These are phyloP conservation scores for Xylaria acuta DNA, from an alignment of 495 filamentous ascomycete genomes.

Conservation along the genomic window DNA sequence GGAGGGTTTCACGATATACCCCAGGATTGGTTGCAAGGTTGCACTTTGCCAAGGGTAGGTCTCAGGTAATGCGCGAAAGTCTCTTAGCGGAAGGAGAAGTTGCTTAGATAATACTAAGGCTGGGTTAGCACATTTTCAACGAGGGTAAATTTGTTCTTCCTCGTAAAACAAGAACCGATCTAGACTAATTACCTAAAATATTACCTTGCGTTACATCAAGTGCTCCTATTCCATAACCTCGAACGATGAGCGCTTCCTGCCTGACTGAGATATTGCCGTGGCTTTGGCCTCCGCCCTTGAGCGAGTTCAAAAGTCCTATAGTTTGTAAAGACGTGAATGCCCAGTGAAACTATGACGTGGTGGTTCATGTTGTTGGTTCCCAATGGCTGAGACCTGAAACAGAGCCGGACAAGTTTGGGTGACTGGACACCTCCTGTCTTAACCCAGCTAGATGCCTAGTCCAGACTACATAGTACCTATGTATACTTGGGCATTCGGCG, in stretches of 20 bases:
- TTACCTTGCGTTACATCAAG: background rate
- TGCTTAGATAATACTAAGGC: background rate
- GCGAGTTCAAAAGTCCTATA: background rate
- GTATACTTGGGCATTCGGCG: constrained; percentile 3
- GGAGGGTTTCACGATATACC: background rate
- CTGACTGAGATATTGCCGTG: background rate
- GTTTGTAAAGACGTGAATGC: background rate
- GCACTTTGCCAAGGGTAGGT: constrained; percentile 38
- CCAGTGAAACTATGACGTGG: constrained; percentile 18
- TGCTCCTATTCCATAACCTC: background rate
- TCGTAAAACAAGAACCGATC: background rate
- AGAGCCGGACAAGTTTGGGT: background rate
- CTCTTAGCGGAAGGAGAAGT: constrained; percentile 6
- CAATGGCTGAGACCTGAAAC: constrained; percentile 20
- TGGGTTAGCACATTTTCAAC: background rate
- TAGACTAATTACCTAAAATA: background rate
- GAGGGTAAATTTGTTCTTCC: background rate
- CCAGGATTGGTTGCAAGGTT: constrained; percentile 25
- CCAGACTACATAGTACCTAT: background rate
- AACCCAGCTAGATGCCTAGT: background rate
- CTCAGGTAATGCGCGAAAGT: constrained; percentile 40
- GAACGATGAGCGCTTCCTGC: background rate
- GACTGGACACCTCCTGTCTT: background rate
- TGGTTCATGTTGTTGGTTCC: background rate
- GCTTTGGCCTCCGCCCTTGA: background rate